Conservation (phyloP, 768 basidiomycete genomes). For the Russula earlei region DNA sequence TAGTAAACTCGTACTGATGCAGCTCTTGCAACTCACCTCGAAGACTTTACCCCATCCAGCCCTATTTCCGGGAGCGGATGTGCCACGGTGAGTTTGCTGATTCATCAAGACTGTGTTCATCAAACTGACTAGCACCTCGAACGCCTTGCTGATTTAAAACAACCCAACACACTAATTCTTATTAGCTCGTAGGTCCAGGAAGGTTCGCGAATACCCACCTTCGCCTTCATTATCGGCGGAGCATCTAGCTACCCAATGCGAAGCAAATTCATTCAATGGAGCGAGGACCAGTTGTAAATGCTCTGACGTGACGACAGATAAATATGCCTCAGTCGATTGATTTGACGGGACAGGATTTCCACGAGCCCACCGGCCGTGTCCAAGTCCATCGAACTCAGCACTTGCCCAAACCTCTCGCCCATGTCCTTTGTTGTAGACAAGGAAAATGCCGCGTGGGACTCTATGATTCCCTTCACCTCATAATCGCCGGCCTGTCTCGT, state of each 20-base stretch:
- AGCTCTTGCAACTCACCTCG: conserved; percentile 1
- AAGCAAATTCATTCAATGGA: conserved; percentile 16
- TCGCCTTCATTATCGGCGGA: conserved; percentile 34
- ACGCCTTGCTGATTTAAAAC: conserved; percentile 38
- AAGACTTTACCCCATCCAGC: conserved; percentile 13
- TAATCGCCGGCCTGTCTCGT: conserved; percentile 39
- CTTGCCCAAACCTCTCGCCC: conserved; percentile 43
- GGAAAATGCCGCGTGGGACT: conserved; percentile 36
- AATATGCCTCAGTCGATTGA: too few species aligned
- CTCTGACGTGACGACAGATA: background rate
- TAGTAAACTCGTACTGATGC: background rate
- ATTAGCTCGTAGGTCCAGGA: too few species aligned
- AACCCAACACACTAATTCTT: conserved; percentile 40
- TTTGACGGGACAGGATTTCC: conserved; percentile 34
- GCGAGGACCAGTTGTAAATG: conserved; percentile 1
- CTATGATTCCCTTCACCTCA: too few species aligned
- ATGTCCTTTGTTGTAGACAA: conserved; percentile 46
- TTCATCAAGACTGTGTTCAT: conserved; percentile 28
- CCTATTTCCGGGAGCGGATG: too few species aligned
- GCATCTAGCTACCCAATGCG: conserved; percentile 20
- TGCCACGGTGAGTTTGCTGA: conserved; percentile 16
- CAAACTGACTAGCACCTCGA: conserved; percentile 34
- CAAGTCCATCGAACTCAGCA: conserved; percentile 35
- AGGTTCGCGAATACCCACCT: too few species aligned
- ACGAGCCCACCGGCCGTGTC: conserved; percentile 54